These are phyloP conservation scores for Brachypodium distachyon DNA, from an alignment of 202 grass and related monocot species.

Conservation along the genomic window DNA sequence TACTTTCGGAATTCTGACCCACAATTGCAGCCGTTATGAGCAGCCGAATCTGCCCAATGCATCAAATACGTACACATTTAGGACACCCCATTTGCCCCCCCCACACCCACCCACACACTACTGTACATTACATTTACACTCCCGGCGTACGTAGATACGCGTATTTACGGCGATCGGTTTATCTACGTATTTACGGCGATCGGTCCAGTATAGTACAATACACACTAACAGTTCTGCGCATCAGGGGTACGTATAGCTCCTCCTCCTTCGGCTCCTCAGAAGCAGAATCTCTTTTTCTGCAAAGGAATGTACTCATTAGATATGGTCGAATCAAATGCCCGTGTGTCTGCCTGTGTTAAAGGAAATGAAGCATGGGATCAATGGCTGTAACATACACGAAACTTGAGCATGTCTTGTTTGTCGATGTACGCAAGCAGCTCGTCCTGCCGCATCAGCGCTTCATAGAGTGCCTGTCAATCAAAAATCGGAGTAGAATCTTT, in stretches of 20 bases:
- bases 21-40: too few species aligned
- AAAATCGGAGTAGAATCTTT: not conserved
- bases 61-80: too few species aligned
- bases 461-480: conserved; percentile 56
- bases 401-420: conserved; percentile 65
- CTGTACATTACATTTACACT: not conserved
- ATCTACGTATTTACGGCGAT: not conserved
- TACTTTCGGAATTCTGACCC: too few species aligned
- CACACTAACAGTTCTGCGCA: not conserved
- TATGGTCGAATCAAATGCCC: not conserved
- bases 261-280: conserved; percentile 16
- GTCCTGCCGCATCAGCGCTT: conserved; percentile 88
- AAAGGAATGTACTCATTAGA: conserved; percentile 13
- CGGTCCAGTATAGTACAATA: not conserved
- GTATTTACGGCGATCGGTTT: not conserved
- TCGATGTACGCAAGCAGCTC: conserved; percentile 91
- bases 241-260: not conserved
- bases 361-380: not conserved
- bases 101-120: not conserved
- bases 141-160: not conserved
- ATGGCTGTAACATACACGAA: conserved; percentile 55
- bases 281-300: conserved; percentile 56
- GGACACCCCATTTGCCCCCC: too few species aligned
- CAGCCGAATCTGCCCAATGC: too few species aligned
- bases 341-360: not conserved